Conservation (phyloP, 331 rosid species). For the Dryas integrifolia region DNA sequence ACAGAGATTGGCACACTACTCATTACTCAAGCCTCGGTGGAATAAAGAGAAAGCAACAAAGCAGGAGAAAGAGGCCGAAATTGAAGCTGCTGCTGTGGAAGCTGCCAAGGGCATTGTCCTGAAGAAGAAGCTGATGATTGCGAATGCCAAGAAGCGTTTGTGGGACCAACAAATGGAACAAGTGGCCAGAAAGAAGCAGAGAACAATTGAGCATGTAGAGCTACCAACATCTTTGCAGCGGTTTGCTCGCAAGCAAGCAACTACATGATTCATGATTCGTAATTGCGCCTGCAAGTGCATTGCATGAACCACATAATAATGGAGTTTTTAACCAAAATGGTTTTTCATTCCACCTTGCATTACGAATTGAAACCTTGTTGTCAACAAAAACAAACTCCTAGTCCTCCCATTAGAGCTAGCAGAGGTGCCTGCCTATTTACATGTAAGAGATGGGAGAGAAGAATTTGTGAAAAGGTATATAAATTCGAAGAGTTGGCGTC, state of each 20-base stretch:
- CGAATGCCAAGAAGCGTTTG: conserved; percentile 71
- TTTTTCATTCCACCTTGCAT: no score
- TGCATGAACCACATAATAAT: no score
- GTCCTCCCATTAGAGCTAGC: no score
- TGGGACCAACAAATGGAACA: conserved; percentile 52
- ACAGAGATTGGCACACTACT: conserved; percentile 63
- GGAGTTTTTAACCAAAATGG: no score
- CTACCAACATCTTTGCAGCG: conserved; percentile 74
- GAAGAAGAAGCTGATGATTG: conserved; percentile 59
- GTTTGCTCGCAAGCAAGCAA: conserved; percentile 50
- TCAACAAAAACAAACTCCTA: no score
- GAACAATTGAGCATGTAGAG: conserved; percentile 38
- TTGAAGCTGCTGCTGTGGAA: conserved; percentile 61
- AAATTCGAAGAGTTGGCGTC: no score
- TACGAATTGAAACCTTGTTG: no score
- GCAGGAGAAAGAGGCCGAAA: conserved; percentile 58
- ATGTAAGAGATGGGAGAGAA: no score
- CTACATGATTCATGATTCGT: neutral
- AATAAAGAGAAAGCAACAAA: conserved; percentile 41
- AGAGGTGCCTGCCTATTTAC: no score
- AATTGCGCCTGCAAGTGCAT: no score
- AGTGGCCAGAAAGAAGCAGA: conserved; percentile 59
- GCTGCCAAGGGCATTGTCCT: conserved; percentile 48
- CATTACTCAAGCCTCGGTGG: conserved; percentile 36
- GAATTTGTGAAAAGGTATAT: no score